Evolutionary conservation across 257 asterid species (phyloP).

Genomic region (Solanum sejunctum): DNA sequence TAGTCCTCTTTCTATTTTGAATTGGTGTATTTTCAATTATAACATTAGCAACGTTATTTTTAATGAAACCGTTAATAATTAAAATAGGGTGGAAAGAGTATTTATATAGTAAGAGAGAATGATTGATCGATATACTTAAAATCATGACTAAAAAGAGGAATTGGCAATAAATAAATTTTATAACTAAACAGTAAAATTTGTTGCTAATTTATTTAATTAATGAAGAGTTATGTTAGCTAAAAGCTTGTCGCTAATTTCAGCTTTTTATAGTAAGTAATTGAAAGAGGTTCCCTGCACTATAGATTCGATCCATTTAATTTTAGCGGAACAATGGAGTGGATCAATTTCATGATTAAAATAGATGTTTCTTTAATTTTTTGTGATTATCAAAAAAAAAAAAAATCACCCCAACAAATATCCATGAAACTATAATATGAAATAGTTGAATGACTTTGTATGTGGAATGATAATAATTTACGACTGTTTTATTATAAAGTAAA

Average conservation of each 20-base stretch:
- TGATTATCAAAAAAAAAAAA: not conserved
- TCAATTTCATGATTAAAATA: not conserved
- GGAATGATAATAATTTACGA: not conserved
- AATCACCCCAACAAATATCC: not conserved
- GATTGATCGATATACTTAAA: no score
- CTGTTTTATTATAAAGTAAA: not conserved
- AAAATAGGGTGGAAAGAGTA: no score
- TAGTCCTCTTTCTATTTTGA: no score
- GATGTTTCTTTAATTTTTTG: not conserved
- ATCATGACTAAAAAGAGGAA: no score
- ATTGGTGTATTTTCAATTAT: no score
- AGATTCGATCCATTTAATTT: not conserved
- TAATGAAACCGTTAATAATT: no score
- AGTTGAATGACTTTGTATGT: not conserved
- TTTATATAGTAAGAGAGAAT: no score
- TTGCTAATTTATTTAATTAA: no score
- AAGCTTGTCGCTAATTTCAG: not conserved
- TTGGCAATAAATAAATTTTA: no score
- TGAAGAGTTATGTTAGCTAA: not conserved
- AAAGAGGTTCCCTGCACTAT: not conserved
- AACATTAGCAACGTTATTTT: no score
- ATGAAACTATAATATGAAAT: not conserved
- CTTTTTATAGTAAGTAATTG: not conserved
- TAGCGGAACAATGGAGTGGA: not conserved
- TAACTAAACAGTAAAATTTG: no score